phyloP scores from a whole-genome alignment of 441 rosid species.

The Gossypium gossypioides region DNA sequence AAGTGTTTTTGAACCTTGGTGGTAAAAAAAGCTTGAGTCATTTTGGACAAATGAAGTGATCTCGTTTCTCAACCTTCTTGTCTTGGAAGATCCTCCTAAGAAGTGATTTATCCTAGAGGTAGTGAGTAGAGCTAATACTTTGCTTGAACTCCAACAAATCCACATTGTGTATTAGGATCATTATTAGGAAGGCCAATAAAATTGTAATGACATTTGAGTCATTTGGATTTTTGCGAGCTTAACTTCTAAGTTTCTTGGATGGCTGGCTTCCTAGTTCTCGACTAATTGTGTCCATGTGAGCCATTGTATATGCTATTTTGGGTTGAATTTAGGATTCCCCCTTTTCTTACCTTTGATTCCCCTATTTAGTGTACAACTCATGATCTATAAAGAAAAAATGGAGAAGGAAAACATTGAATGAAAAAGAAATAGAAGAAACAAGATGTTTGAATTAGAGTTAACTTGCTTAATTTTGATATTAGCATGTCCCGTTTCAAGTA shows the following conservation, averaged over 20 bases:
- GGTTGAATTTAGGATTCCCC: background rate
- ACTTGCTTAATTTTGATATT: background rate
- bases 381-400: background rate
- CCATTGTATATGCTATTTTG: background rate
- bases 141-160: background rate
- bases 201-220: background rate
- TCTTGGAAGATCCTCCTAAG: background rate
- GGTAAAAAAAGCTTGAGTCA: background rate
- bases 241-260: too few relatives aligned
- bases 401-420: background rate
- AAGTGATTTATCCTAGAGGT: background rate
- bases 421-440: background rate
- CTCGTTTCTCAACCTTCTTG: background rate
- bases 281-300: background rate
- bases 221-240: background rate
- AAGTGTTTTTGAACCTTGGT: background rate
- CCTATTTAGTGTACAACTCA: background rate
- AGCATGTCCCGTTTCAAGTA: background rate
- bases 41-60: background rate
- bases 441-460: background rate
- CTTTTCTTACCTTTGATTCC: background rate
- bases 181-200: background rate
- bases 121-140: too few relatives aligned
- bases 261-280: too few relatives aligned
- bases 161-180: background rate